A percentile compares a stretch with the other conserved stretches of the same genome.
Conservation (phyloP, 148 eudicot species). For the Rhododendron ovatum region DNA sequence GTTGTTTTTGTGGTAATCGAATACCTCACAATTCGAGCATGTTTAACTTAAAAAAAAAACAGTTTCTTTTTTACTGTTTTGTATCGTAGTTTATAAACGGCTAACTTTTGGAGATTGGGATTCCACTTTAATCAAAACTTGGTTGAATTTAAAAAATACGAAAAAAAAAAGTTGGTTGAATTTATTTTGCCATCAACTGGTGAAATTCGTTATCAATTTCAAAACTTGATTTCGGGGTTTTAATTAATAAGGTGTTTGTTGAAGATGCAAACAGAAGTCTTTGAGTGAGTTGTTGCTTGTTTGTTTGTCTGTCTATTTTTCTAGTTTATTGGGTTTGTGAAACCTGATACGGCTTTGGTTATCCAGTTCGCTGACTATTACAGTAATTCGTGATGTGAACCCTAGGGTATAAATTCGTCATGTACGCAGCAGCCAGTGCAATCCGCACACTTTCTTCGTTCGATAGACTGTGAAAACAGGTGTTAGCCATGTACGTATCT, state of each 20-base stretch:
- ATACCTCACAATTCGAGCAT: neutral
- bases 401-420: neutral
- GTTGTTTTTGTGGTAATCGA: neutral
- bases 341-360: neutral
- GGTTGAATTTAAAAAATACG: too few species aligned
- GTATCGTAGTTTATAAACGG: neutral
- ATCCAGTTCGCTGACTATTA: neutral
- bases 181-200: neutral
- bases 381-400: neutral
- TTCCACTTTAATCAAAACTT: neutral
- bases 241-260: neutral
- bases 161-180: neutral
- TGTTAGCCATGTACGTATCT: neutral
- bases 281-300: neutral
- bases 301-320: neutral
- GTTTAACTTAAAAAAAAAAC: too few species aligned
- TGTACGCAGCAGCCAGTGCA: neutral
- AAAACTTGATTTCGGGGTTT: neutral
- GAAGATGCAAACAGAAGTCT: neutral
- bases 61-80: neutral
- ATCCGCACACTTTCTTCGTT: neutral
- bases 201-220: neutral
- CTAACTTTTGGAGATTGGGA: neutral
- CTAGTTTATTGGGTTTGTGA: neutral
- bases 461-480: neutral